Conservation (phyloP, 108 stramenopile genomes). For the Cylindrotheca fusiformis region DNA sequence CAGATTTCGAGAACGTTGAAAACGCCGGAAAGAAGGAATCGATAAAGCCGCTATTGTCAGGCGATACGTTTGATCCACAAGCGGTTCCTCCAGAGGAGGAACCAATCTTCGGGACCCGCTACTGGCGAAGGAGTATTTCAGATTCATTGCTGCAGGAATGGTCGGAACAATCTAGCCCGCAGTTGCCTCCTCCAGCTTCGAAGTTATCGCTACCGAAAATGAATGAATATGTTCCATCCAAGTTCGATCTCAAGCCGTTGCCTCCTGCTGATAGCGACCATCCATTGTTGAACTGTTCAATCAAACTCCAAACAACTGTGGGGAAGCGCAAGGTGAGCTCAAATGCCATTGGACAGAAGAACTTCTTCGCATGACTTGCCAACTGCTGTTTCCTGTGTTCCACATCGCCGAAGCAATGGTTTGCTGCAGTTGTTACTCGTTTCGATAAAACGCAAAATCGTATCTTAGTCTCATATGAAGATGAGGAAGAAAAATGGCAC, state of each 20-base stretch:
- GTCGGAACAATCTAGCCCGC: constrained; percentile 34
- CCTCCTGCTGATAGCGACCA: constrained; percentile 73
- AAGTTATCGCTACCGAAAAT: constrained; percentile 57
- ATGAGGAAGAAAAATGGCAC: constrained; percentile 72
- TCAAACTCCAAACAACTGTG: constrained; percentile 71
- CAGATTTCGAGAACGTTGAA: constrained; percentile 47
- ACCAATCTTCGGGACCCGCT: constrained; percentile 31
- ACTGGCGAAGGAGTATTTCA: constrained; percentile 13
- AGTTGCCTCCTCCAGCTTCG: constrained; percentile 45
- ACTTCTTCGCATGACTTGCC: not conserved
- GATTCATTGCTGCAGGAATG: constrained; percentile 40
- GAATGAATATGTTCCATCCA: constrained; percentile 74
- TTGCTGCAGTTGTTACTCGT: constrained; percentile 62
- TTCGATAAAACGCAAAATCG: constrained; percentile 56
- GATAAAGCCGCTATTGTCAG: not conserved
- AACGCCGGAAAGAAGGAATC: constrained; percentile 15
- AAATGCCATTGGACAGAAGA: not conserved
- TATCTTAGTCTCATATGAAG: constrained; percentile 71
- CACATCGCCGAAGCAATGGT: constrained; percentile 45
- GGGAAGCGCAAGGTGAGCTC: constrained; percentile 56
- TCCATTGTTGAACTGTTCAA: constrained; percentile 65
- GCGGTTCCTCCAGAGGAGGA: constrained; percentile 11
- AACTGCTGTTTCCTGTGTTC: not conserved
- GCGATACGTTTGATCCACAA: constrained; percentile 6
- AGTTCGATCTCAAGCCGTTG: constrained; percentile 65